Evolutionary conservation across 352 stramenopile species (phyloP).

Genomic region (Pythium aquatile): DNA sequence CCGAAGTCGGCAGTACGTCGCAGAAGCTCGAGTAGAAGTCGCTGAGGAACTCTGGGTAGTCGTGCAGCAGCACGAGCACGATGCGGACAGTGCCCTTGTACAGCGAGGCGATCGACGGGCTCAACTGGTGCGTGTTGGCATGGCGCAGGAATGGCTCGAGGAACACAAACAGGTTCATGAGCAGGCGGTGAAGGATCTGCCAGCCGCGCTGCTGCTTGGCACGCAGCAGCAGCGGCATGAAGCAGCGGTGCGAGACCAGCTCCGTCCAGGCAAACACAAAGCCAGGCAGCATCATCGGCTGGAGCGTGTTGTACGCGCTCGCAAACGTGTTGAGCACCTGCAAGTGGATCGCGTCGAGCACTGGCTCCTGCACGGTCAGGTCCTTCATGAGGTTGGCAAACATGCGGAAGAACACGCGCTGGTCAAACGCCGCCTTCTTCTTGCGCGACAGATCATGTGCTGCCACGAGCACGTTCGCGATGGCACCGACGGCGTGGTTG

Average conservation of each 20-base stretch:
- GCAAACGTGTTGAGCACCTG: conserved; percentile 97
- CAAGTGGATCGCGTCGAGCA: conserved; percentile 93
- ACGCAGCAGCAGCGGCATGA: conserved; percentile 96
- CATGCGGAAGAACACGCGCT: conserved; percentile 98
- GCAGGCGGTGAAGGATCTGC: conserved; percentile 95
- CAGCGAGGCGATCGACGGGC: conserved; percentile 90
- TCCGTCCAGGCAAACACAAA: conserved; percentile 99
- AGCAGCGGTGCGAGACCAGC: conserved; percentile 97
- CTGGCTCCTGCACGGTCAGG: conserved; percentile 93
- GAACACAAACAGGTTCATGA: conserved; percentile 98
- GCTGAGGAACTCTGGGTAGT: conserved; percentile 98
- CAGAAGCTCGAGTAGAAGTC: conserved; percentile 99
- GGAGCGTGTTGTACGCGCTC: conserved; percentile 95
- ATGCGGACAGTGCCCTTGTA: conserved; percentile 99
- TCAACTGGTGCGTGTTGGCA: conserved; percentile 81
- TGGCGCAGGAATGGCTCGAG: conserved; percentile 95
- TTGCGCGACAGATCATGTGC: conserved; percentile 78
- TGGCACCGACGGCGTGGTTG: conserved; percentile 95
- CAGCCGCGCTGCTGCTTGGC: conserved; percentile 95
- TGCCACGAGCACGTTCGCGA: conserved; percentile 93
- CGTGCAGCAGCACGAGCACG: conserved; percentile 97
- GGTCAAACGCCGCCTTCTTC: conserved; percentile 92
- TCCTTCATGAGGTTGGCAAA: conserved; percentile 98
- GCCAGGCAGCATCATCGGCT: conserved; percentile 93
- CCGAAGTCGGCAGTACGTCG: conserved; percentile 96